Evolutionary conservation across 768 basidiomycete species (phyloP).

Genomic region (Boletus vermiculosoides): DNA sequence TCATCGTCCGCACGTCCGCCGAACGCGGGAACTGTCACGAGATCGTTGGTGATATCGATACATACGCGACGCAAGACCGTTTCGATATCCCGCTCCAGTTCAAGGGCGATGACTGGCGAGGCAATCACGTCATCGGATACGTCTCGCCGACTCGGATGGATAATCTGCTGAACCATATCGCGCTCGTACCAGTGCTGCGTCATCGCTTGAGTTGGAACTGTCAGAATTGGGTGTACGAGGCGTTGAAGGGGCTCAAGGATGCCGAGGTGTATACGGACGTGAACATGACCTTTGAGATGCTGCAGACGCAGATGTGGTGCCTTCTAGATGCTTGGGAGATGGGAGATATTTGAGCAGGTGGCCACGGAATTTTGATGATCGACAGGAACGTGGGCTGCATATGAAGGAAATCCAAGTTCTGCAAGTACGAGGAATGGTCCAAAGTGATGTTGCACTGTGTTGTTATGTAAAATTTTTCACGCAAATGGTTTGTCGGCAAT

Average conservation of each 20-base stretch:
- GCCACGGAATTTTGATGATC: not conserved
- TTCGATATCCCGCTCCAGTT: slow-evolving; percentile 15
- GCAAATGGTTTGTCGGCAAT: no score
- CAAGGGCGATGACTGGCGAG: slow-evolving; percentile 23
- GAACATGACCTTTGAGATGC: slow-evolving; percentile 10
- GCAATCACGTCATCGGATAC: slow-evolving; percentile 25
- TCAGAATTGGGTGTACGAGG: slow-evolving; percentile 31
- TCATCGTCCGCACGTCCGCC: slow-evolving; percentile 24
- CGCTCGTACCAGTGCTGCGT: slow-evolving; percentile 18
- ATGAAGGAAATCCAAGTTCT: not conserved
- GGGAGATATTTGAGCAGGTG: slow-evolving; percentile 19
- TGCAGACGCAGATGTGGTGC: slow-evolving; percentile 31
- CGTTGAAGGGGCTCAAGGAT: slow-evolving; percentile 12
- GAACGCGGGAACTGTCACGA: slow-evolving; percentile 28
- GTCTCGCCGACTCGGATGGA: slow-evolving; percentile 16
- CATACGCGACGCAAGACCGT: slow-evolving; percentile 14
- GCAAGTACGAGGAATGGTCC: no score
- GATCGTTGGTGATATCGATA: slow-evolving; percentile 27
- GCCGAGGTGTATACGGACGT: slow-evolving; percentile 14
- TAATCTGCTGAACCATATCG: slow-evolving; percentile 17
- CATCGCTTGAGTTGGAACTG: slow-evolving; percentile 22
- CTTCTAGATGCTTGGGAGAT: slow-evolving; percentile 33
- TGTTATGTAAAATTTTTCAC: not conserved
- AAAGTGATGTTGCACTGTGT: not conserved
- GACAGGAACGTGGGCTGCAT: not conserved